A percentile compares a stretch with the other conserved stretches of the same genome.
Evolutionary conservation across 176 grass and related monocot species (phyloP).

Genomic region (sorghum (Sorghum bicolor)): DNA sequence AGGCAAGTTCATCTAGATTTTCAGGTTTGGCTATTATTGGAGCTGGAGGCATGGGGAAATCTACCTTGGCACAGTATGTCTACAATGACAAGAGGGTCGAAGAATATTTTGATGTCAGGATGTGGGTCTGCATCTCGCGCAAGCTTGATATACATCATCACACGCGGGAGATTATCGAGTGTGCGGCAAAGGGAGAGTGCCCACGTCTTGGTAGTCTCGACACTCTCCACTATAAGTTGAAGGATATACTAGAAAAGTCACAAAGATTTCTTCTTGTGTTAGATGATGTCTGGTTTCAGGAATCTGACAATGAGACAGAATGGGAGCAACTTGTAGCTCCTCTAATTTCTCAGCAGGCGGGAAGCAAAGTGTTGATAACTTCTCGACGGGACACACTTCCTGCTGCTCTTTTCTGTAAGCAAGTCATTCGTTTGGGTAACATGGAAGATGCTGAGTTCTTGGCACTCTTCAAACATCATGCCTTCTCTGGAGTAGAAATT

Average conservation of each 20-base stretch:
- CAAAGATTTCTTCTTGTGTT: neutral
- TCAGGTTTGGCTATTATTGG: neutral
- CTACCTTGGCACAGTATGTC: neutral
- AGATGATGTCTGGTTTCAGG: constrained; percentile 13
- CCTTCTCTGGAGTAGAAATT: neutral
- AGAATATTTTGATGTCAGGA: constrained; percentile 1
- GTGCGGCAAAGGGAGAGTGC: neutral
- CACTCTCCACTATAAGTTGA: neutral
- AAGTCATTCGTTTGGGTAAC: neutral
- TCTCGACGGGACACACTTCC: neutral
- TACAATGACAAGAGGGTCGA: neutral
- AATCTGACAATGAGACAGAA: neutral
- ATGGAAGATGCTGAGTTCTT: neutral
- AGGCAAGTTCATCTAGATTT: neutral
- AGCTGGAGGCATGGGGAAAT: neutral
- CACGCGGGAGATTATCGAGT: constrained; percentile 14
- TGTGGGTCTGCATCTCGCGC: constrained; percentile 25
- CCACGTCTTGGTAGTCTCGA: neutral
- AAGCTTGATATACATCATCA: neutral
- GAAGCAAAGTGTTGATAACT: constrained; percentile 22
- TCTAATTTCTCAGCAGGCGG: neutral
- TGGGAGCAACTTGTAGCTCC: constrained; percentile 1
- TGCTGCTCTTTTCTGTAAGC: neutral
- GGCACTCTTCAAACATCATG: neutral
- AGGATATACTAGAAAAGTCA: neutral